Conservation (phyloP, 225 moss, liverwort and hornwort species). For the Asterella californica region DNA sequence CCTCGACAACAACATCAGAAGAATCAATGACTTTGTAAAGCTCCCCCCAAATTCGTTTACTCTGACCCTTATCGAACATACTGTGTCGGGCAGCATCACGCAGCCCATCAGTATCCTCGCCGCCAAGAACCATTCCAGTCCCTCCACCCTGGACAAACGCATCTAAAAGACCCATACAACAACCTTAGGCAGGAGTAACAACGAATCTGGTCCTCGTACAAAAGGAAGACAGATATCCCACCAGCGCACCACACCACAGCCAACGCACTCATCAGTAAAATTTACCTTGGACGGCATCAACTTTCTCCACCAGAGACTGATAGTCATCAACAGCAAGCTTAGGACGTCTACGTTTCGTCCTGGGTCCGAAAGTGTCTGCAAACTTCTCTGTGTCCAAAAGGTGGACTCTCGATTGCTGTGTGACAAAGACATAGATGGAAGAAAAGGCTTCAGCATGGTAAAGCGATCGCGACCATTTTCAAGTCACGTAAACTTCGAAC, state of each 20-base stretch:
- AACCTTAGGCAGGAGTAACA: neutral
- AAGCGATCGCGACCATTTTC: neutral
- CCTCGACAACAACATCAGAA: constrained; percentile 96
- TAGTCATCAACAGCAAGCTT: constrained; percentile 84
- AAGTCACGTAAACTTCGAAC: neutral
- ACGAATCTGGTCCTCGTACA: too few relatives aligned
- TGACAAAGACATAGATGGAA: neutral
- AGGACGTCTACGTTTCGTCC: constrained; percentile 78
- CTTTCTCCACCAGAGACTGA: constrained; percentile 64
- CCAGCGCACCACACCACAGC: neutral
- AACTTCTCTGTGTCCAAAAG: constrained; percentile 90
- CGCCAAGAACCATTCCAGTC: constrained; percentile 38
- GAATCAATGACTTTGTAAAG: constrained; percentile 99
- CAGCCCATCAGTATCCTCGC: constrained; percentile 62
- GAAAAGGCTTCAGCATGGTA: neutral
- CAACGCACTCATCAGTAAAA: neutral
- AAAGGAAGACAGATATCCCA: neutral
- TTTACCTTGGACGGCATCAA: constrained; percentile 70
- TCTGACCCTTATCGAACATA: constrained; percentile 99
- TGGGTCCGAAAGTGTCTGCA: constrained; percentile 89
- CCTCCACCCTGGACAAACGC: constrained; percentile 59
- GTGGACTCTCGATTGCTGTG: constrained; percentile 92
- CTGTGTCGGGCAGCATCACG: constrained; percentile 82
- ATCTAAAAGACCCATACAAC: constrained; percentile 38
- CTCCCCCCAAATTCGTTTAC: constrained; percentile 99